Evolutionary conservation across 2,329 filamentous ascomycete species (phyloP), one percentile per base, ranked within the genome.

Genomic region (Colletotrichum sp.): DNA sequence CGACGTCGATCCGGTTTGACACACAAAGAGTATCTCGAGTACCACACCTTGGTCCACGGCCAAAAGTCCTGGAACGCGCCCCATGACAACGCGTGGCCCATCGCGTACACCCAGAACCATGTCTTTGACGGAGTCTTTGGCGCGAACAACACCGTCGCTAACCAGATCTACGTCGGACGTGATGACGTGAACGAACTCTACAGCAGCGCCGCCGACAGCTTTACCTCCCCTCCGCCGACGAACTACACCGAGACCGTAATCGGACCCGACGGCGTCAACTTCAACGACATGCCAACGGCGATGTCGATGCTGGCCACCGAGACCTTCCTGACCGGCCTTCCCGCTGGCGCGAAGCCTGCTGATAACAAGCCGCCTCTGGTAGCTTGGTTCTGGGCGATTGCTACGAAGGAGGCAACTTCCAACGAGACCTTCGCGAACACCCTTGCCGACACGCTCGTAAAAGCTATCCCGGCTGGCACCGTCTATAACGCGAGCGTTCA

Each of bases 81-180:
- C 7, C 64, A 52, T 9, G 70, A 72, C 24, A 52, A 60, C 12
- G 26, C 71, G 36, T 73, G 68, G 8, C 36, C 71, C 2, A 8
- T 36, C 16, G 71, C 65, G 4, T 69, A 73, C 21, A 34, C 60
- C 12, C 71, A 73, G 63, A 44, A 68, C 57, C 63, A 73, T 18
- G 64, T 72, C n/a, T 72, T 72, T 26, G 71, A 72, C 71, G 52
- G 55, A 6, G 71, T 39, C 13, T 72, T 72, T 18, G 71, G 71
- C 18, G 64, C 71, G 7, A 73, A 73, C 13, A 63, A 73, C 9
- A 73, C 55, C 55, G 65, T 73, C n/a, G 49, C 36, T 1, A 69
- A 73, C 28, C 71, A 73, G n/a, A 28, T 68, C 24, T 73, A 63
- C 12, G 71, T 73, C 36, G 71, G 71, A 13, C 63, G 70, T 9